Evolutionary conservation across 2,329 filamentous ascomycete genomes (phyloP).

Genomic region (Phialophora expanda): DNA sequence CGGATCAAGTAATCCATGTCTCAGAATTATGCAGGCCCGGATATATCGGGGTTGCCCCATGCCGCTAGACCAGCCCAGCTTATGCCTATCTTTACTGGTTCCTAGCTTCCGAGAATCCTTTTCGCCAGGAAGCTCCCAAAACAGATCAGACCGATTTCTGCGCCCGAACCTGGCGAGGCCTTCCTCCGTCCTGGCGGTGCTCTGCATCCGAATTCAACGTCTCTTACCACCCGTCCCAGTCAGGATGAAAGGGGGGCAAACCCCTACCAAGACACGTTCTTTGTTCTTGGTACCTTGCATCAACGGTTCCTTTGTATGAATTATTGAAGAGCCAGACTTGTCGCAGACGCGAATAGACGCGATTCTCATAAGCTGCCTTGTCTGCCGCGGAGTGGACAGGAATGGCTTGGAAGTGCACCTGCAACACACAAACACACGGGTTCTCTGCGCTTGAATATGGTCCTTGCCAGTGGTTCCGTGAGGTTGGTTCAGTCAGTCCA

Average conservation of each 20-base stretch:
- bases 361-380: not conserved
- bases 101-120: not conserved
- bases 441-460: not conserved
- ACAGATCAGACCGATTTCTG: not conserved
- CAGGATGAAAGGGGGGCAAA: not conserved
- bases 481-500: not conserved
- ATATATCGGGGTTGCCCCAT: conserved; percentile 1
- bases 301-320: not conserved
- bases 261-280: not conserved
- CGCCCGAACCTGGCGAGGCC: not conserved
- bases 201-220: conserved; percentile 16
- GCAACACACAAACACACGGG: not conserved
- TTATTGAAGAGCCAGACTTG: not conserved
- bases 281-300: conserved; percentile 3
- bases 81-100: conserved; percentile 19
- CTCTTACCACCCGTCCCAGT: not conserved
- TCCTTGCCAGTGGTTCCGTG: not conserved
- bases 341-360: not conserved
- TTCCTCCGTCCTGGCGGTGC: conserved; percentile 1
- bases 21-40: conserved; percentile 12
- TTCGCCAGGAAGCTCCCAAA: conserved; percentile 4
- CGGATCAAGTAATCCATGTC: conserved; percentile 17
- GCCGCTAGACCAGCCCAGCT: conserved; percentile 1
- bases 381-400: not conserved
- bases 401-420: not conserved